Conservation (phyloP, 2,329 filamentous ascomycete genomes). For the Exophiala sp. region DNA sequence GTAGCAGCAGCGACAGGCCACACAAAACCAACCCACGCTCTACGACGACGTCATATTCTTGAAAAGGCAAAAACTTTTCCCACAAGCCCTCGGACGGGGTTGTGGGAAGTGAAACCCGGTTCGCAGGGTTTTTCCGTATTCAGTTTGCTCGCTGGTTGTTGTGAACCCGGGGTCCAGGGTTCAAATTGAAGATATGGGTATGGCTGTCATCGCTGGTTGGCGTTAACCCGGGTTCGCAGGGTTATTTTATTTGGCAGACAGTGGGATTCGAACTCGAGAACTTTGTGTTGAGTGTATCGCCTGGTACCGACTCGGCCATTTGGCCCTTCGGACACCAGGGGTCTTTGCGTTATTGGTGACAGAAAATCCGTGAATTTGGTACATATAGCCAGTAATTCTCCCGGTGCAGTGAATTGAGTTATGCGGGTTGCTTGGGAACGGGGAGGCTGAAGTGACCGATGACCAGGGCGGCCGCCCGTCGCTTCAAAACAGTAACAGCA, state of each 20-base stretch:
- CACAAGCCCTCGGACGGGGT: neutral
- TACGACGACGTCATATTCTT: no score
- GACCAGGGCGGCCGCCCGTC: no score
- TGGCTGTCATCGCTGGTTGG: neutral
- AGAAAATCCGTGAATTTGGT: neutral
- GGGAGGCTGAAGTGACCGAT: no score
- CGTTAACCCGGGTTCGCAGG: neutral
- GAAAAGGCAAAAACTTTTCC: neutral
- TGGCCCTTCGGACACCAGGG: neutral
- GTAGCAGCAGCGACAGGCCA: no score
- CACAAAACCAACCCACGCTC: no score
- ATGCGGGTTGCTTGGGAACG: no score
- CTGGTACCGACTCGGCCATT: neutral
- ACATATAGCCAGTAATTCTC: neutral
- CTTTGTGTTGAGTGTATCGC: neutral
- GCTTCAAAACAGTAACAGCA: no score
- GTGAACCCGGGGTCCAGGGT: no score
- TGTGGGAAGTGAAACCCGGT: neutral
- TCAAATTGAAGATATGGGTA: no score
- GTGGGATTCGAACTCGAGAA: neutral
- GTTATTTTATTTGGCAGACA: neutral
- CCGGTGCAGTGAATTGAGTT: neutral
- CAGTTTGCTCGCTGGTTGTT: no score
- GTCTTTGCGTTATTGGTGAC: neutral
- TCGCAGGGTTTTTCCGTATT: neutral